Evolutionary conservation across 2,329 filamentous ascomycete genomes (phyloP), one percentile per base, ranked within the genome.

Genomic region (Nemania sp.): DNA sequence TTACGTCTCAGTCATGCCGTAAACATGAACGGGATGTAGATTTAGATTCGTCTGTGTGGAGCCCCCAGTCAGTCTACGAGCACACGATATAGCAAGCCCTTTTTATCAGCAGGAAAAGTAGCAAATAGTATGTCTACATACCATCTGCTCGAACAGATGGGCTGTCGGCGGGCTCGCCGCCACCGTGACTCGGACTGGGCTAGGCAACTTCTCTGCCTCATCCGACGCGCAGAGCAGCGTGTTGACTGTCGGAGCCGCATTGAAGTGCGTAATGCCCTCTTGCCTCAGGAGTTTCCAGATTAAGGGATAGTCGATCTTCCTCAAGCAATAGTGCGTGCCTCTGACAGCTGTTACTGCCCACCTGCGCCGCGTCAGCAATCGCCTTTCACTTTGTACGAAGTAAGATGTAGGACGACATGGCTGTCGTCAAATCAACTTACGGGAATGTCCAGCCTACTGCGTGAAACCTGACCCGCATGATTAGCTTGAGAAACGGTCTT

Each of bases 191-290:
- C 85, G 81, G 8, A 97, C 91, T 0, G 86, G 82, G 1, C 83
- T 74, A 0, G 84, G 77, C 1, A 99, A 78, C 42, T 73, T 80
- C 61, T 81, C 82, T 2, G 94, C 93, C 70, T 91, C 86, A 34
- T 86, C 80, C 3, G 89, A 82, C 11, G 88, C 88, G 68, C 94
- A 96, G 2, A 99, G 82, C 1, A 97, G 76, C 0, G 93, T 99
- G 70, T 97, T 97, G 47, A 99, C 94, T 0, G 94, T 99, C 0
- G 94, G 94, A 0, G 93, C 94, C 1, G 93, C 93, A 67, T 93
- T 96, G 76, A 95, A 97, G 72, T 99, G 94, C 0, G 91, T 97
- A 60, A 99, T 88, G 6, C 83, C 78, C 72, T 97, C 90, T 47
- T 91, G 82, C 66, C 91, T 95, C 28, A 99, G 76, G 3, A 99